Evolutionary conservation across 1,284 basidiomycete genomes (phyloP), one percentile per base, ranked within the genome.

Genomic region (Ceratobasidium sp.): DNA sequence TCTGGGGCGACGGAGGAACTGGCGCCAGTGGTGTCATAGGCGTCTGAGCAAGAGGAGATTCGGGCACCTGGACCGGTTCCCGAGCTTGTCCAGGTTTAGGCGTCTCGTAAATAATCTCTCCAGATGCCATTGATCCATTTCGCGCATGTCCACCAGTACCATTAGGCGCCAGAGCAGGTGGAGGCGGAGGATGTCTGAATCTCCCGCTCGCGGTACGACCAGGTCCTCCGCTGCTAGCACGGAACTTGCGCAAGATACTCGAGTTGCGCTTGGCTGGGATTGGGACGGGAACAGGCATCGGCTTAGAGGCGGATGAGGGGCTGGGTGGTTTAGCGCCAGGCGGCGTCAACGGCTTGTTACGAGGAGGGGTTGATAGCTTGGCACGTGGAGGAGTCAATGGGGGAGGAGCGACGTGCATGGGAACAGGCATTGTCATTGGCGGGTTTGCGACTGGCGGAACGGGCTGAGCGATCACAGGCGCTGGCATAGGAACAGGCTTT

Each of bases 71-170:
- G 7, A 17, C 7, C 38, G 17, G 17, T 40, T 8, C 38, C 7
- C 8, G 38, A 40, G 38, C 38, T 47, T 47, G 45, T 6, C 10
- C n/a, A 10, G 62, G 62, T 8, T 35, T 15, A 3, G 62, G 62
- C 12, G 62, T 67, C 27, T 67, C 62, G 32, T 67, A 67, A 25
- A 67, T 67, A 32, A 67, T 43, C 32, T 67, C 62, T 42, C 62
- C 62, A 67, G 62, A 67, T 35, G 50, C 62, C 17, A 67, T n/a
- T 12, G 49, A 42, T 8, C 50, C 25, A 15, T 45, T 34, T 35
- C 58, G 25, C 1, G 27, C 45, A 35, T 62, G 29, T 20, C 42
- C 58, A 15, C 34, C 15, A 15, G n/a, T 43, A 20, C 25, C 38
- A 31, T 29, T 17, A n/a, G 56, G 17, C 40, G 32, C 45, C 35